Percentiles rank a stretch among this genome's conserved stretches.
Evolutionary conservation across 2,329 filamentous ascomycete genomes (phyloP).

Genomic region (Chalaropsis thielavioides): DNA sequence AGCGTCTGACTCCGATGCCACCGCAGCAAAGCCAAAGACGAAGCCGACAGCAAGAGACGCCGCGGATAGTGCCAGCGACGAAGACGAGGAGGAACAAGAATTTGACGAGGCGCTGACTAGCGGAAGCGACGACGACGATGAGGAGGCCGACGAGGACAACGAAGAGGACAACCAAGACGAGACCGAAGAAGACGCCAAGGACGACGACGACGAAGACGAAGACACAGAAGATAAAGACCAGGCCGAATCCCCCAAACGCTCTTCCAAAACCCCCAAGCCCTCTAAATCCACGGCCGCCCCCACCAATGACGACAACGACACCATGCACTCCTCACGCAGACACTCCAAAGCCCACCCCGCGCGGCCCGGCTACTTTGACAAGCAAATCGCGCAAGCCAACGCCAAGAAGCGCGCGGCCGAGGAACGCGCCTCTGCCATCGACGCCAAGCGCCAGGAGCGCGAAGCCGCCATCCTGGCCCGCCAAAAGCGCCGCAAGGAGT

Average conservation of each 20-base stretch:
- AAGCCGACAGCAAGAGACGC: background rate
- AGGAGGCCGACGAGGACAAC: background rate
- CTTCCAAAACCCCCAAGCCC: background rate
- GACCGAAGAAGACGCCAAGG: background rate
- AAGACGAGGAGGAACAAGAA: background rate
- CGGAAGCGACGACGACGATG: conserved; percentile 3
- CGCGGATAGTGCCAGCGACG: conserved; percentile 21
- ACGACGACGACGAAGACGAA: background rate
- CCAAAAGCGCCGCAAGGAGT: conserved; percentile 42
- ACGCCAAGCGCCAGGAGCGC: conserved; percentile 41
- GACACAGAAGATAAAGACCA: background rate
- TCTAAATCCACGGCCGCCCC: background rate
- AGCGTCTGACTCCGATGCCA: conserved; percentile 2
- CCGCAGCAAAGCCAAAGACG: background rate
- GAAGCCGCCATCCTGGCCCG: conserved; percentile 37
- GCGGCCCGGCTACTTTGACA: conserved; percentile 47
- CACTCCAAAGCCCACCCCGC: conserved; percentile 16
- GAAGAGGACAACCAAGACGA: conserved; percentile 1
- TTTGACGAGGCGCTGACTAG: conserved; percentile 6
- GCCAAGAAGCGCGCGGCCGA: conserved; percentile 24
- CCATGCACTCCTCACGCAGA: conserved; percentile 10
- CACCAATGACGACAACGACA: conserved; percentile 20
- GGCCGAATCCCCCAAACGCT: conserved; percentile 10
- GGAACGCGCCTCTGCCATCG: conserved; percentile 27
- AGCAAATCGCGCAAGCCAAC: conserved; percentile 39